Percentiles rank a stretch among this genome's conserved stretches.
Evolutionary conservation across 305 asterid genomes (phyloP).

Genomic region (Fraxinus xanthoxyloides): DNA sequence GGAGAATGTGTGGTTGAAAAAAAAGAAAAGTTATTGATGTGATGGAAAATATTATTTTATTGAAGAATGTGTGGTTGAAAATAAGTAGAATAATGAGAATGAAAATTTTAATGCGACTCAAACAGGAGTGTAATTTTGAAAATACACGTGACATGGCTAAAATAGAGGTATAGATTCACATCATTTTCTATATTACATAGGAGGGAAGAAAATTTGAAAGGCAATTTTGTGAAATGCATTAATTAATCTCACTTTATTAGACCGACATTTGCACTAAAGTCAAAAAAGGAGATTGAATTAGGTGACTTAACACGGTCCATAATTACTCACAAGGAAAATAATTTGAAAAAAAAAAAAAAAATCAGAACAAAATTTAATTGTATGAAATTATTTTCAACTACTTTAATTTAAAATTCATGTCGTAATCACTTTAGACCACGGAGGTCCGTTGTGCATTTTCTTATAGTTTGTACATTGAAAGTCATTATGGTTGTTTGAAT

Average conservation of each 20-base stretch:
- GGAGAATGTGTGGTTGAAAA: no score
- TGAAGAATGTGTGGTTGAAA: no score
- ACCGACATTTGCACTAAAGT: conserved; percentile 37
- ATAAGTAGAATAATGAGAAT: no score
- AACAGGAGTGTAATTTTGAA: no score
- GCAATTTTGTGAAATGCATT: conserved; percentile 28
- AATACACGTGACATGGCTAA: not conserved
- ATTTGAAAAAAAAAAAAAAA: not conserved
- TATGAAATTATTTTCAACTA: not conserved
- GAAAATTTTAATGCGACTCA: no score
- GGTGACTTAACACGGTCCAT: conserved; percentile 41
- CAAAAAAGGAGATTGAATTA: conserved; percentile 34
- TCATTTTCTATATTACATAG: conserved; percentile 9
- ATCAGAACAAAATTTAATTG: not conserved
- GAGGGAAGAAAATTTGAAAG: conserved; percentile 23
- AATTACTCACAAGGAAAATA: conserved; percentile 10
- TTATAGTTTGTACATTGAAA: conserved; percentile 15
- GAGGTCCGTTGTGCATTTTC: not conserved
- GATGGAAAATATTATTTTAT: no score
- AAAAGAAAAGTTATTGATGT: no score
- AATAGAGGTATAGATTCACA: conserved; percentile 11
- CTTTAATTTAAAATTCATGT: not conserved
- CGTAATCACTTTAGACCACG: not conserved
- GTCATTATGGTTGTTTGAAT: conserved; percentile 25
- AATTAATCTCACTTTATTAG: conserved; percentile 25